These are phyloP conservation scores for Puccinia horiana DNA, from an alignment of 1,284 basidiomycete genomes.

Conservation along the genomic window DNA sequence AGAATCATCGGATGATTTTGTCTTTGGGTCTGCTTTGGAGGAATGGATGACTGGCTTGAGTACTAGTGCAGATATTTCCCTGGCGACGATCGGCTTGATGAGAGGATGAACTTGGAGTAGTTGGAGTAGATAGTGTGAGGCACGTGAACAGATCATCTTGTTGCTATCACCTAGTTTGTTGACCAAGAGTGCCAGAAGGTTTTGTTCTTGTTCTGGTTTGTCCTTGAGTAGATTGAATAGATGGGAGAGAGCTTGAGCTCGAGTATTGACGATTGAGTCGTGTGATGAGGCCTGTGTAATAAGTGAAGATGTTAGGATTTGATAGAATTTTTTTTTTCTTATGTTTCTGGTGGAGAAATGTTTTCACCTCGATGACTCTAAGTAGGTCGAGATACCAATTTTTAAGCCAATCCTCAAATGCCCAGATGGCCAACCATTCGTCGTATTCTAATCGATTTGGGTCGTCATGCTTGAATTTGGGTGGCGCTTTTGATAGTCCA, in stretches of 20 bases:
- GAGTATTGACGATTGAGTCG: slow-evolving; percentile 84
- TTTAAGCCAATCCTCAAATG: slow-evolving; percentile 96
- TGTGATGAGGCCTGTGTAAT: slow-evolving; percentile 72
- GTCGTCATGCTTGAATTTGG: slow-evolving; percentile 37
- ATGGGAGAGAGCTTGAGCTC: slow-evolving; percentile 70
- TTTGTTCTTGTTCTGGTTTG: slow-evolving; percentile 97
- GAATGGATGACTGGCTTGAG: slow-evolving; percentile 65
- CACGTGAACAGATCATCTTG: slow-evolving; percentile 81
- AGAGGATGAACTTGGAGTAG: slow-evolving; percentile 85
- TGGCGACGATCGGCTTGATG: slow-evolving; percentile 88
- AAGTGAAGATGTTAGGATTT: neutral
- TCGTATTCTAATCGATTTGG: slow-evolving; percentile 58
- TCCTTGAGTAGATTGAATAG: slow-evolving; percentile 78
- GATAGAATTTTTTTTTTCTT: neutral
- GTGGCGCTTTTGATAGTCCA: neutral
- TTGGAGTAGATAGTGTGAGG: slow-evolving; percentile 84
- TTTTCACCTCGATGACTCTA: slow-evolving; percentile 78
- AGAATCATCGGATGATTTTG: slow-evolving; percentile 58
- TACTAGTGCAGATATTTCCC: slow-evolving; percentile 79
- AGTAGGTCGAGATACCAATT: slow-evolving; percentile 92
- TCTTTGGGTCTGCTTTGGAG: slow-evolving; percentile 53
- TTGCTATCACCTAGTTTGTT: slow-evolving; percentile 97
- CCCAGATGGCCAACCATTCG: slow-evolving; percentile 76
- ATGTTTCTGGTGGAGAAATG: neutral
- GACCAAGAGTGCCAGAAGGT: slow-evolving; percentile 83